Evolutionary conservation across 371 early-diverging fungal genomes (phyloP).

Genomic region (Mortierella sp.): DNA sequence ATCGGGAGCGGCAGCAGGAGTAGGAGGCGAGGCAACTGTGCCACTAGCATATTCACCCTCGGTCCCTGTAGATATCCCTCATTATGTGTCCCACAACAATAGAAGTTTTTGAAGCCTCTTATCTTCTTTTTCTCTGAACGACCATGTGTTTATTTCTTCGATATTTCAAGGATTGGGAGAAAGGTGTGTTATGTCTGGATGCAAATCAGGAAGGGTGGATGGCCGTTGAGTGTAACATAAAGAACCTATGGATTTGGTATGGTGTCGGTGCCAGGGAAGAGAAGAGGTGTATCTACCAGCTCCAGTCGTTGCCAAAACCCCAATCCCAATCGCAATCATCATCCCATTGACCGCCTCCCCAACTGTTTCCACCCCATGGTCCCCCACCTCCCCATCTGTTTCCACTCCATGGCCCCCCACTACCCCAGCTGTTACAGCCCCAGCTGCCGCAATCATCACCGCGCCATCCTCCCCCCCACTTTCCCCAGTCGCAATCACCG

Average conservation of each 20-base stretch:
- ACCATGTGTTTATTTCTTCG: neutral
- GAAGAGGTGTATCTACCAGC: neutral
- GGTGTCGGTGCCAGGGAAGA: neutral
- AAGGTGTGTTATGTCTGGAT: too few relatives aligned
- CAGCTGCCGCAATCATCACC: neutral
- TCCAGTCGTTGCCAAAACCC: neutral
- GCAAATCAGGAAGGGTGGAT: neutral
- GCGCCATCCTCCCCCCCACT: conserved; percentile 9
- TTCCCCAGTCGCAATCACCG: conserved; percentile 2
- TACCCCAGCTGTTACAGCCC: neutral
- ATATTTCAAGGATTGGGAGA: neutral
- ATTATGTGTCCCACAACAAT: neutral
- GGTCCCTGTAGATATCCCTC: conserved; percentile 9
- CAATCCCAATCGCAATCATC: conserved; percentile 8
- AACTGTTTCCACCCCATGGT: too few relatives aligned
- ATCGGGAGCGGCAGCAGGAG: neutral
- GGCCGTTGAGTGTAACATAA: neutral
- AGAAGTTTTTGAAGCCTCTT: conserved; percentile 8
- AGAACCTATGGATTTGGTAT: neutral
- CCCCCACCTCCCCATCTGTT: neutral
- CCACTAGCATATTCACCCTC: neutral
- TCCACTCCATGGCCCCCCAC: too few relatives aligned
- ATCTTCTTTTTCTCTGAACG: neutral
- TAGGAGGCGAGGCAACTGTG: neutral
- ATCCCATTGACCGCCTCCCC: neutral